Evolutionary conservation across 495 filamentous ascomycete species (phyloP).

Genomic region (Penicillium roqueforti): DNA sequence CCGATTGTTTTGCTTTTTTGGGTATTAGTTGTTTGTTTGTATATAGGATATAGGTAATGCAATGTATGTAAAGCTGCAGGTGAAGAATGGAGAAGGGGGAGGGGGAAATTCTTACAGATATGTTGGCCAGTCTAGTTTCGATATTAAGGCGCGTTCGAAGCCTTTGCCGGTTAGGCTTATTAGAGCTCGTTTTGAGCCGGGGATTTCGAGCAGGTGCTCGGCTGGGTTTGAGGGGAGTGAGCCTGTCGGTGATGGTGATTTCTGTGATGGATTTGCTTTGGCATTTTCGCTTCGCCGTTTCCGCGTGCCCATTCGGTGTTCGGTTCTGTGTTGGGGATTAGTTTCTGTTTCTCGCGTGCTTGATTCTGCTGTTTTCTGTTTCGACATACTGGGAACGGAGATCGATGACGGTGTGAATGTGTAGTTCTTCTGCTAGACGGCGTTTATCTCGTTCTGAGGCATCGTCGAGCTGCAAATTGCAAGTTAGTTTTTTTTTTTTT

Average conservation of each 20-base stretch:
- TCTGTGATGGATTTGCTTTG: constrained; percentile 2
- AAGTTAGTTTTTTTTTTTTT: constrained; percentile 1
- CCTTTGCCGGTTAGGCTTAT: constrained; percentile 70
- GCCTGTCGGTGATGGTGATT: constrained; percentile 7
- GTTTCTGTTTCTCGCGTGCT: too few relatives aligned
- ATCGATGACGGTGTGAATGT: constrained; percentile 70
- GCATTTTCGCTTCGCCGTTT: constrained; percentile 51
- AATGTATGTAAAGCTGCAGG: too few relatives aligned
- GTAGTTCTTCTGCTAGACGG: constrained; percentile 55
- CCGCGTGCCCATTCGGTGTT: constrained; percentile 64
- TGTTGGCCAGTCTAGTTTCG: constrained; percentile 63
- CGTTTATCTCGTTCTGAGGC: constrained; percentile 61
- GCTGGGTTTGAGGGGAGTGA: constrained; percentile 36
- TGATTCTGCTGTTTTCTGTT: background rate
- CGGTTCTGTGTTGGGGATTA: constrained; percentile 50
- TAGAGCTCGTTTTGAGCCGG: constrained; percentile 53
- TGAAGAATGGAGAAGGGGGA: too few relatives aligned
- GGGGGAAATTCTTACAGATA: constrained; percentile 41
- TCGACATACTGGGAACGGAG: constrained; percentile 62
- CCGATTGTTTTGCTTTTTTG: constrained; percentile 51
- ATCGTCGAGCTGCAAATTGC: constrained; percentile 50
- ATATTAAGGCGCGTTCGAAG: constrained; percentile 65
- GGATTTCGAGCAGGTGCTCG: constrained; percentile 50
- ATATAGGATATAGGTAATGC: too few relatives aligned
- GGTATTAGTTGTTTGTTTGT: background rate